These are phyloP conservation scores for Aspergillus awamori DNA, from an alignment of 2,329 filamentous ascomycete genomes.

Conservation along the genomic window DNA sequence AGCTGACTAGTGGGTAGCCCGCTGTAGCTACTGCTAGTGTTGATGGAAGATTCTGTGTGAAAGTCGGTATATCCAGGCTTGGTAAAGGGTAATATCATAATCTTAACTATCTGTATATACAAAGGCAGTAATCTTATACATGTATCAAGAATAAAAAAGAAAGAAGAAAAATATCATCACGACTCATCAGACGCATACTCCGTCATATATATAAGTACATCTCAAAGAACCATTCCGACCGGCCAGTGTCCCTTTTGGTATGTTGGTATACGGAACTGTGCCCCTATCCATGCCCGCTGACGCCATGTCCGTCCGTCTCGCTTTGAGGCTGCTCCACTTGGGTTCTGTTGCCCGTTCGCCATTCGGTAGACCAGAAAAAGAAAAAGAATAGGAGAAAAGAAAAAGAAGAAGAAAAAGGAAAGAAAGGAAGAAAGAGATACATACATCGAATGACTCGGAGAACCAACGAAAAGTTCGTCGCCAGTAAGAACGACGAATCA, in stretches of 20 bases:
- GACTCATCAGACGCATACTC: slow-evolving; percentile 5
- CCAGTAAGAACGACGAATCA: slow-evolving; percentile 1
- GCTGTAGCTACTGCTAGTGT: too few relatives aligned
- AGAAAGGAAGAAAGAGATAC: not conserved
- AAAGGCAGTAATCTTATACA: not conserved
- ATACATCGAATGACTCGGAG: not conserved
- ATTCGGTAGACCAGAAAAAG: not conserved
- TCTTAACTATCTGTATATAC: not conserved
- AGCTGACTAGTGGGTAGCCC: too few relatives aligned
- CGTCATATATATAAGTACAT: slow-evolving; percentile 12
- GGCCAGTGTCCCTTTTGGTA: not conserved
- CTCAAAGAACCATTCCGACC: not conserved
- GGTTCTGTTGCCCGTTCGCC: slow-evolving; percentile 6
- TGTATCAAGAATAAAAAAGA: not conserved
- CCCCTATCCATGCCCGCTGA: slow-evolving; percentile 4
- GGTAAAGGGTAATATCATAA: too few relatives aligned
- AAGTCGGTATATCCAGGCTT: too few relatives aligned
- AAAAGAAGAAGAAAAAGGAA: not conserved
- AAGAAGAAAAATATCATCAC: slow-evolving; percentile 3
- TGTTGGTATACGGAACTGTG: slow-evolving; percentile 9
- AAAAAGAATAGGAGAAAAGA: not conserved
- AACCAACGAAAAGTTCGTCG: not conserved
- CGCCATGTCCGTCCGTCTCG: not conserved
- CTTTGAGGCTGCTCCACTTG: not conserved
- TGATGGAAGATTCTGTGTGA: too few relatives aligned